phyloP scores from a whole-genome alignment of 2,329 filamentous ascomycete species.

The Paraconiothyrium brasiliense region DNA sequence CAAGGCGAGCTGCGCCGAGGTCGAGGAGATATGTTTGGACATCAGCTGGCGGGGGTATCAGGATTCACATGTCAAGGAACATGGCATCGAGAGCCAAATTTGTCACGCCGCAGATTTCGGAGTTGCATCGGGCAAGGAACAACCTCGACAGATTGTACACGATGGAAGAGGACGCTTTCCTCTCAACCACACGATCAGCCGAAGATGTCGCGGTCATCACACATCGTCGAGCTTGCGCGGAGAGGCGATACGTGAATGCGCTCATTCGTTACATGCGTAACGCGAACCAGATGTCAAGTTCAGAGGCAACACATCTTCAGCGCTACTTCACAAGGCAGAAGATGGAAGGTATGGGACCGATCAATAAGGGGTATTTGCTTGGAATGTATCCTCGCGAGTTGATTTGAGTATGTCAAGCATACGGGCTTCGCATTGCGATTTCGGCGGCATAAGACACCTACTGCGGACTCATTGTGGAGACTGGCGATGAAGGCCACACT shows the following conservation, averaged over 20 bases:
- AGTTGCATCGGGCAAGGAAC: constrained; percentile 20
- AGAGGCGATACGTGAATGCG: constrained; percentile 31
- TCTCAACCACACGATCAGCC: background rate
- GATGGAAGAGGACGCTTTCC: constrained; percentile 20
- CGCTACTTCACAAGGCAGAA: constrained; percentile 24
- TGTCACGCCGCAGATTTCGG: constrained; percentile 15
- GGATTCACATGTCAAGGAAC: background rate
- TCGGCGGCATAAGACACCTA: background rate
- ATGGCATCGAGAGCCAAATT: background rate
- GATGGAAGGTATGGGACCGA: constrained; percentile 18
- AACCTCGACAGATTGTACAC: constrained; percentile 24
- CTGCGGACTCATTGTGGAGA: too few relatives aligned
- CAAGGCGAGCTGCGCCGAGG: background rate
- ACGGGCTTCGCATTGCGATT: background rate
- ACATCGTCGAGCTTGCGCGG: constrained; percentile 20
- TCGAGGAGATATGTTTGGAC: background rate
- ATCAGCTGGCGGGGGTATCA: background rate
- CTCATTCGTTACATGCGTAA: constrained; percentile 29
- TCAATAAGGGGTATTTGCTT: constrained; percentile 22
- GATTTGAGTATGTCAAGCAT: constrained; percentile 2
- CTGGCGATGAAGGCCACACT: too few relatives aligned
- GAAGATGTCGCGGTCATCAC: constrained; percentile 10
- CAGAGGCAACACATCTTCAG: constrained; percentile 21
- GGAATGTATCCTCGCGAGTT: constrained; percentile 25
- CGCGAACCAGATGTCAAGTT: constrained; percentile 21